Evolutionary conservation across 805 yeast genomes (phyloP), one percentile per base, ranked within the genome.

Genomic region (Candida ovalis): DNA sequence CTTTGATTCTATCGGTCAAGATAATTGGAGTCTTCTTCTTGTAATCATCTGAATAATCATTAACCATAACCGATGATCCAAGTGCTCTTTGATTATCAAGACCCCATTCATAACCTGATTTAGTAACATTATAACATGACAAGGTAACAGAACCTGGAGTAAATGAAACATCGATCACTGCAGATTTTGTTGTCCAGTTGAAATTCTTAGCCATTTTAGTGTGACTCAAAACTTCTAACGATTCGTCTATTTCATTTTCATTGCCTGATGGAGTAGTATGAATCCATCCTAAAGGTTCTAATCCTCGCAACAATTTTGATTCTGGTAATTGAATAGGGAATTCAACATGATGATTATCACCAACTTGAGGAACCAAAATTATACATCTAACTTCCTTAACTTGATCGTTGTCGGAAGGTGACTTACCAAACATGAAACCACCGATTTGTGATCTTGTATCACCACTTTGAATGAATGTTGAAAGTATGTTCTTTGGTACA

Each of bases 261-360:
- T 75, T 54, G 35, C 87, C 96, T 18, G 78, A 79, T 1, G 85
- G 75, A 63, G 85, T 89, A 0, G 97, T 88, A 62, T 92, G 97
- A n/a, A 94, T 77, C 96, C 97, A 88, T 1, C 99, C 99, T 17
- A 94, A 66, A 4, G 94, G 78, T 59, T 89, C 91, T 32, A 88
- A 64, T 1, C 79, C 86, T n/a, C 74, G 71, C 10, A 77, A 57
- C 41, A 69, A 70, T 19, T 69, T 68, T 8, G 68, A 57, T 4
- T 68, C 66, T 1, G 84, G 81, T 3, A 75, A 54, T 24, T 58
- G 50, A 0, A 59, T 56, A 4, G 92, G 82, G 47, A 89, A 73
- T 55, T 86, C 82, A 13, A 90, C 81, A 3, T 79, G 69, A 50
- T 78, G 81, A 25, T 76, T 70, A 51, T 78, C 82, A 1, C 97